phyloP scores from a whole-genome alignment of 139 green algal genomes.

The Axilococcus clingmanii region DNA sequence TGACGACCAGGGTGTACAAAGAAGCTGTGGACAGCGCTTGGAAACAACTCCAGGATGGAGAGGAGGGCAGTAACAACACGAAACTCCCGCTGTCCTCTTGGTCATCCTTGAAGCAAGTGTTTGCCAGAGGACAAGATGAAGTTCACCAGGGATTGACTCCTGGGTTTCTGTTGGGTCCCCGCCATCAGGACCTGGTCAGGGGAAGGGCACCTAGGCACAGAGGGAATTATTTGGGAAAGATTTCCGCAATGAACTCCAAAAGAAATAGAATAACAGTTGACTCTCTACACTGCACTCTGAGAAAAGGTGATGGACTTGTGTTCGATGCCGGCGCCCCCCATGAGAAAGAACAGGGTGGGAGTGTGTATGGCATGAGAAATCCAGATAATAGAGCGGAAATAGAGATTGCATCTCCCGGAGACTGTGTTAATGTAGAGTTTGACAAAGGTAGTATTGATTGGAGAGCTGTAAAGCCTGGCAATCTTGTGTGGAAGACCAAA shows the following conservation, averaged over 20 bases:
- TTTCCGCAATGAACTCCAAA: neutral
- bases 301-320: conserved; percentile 63
- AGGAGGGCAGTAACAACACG: neutral
- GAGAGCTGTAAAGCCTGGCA: conserved; percentile 9
- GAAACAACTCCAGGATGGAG: conserved; percentile 15
- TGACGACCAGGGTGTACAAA: conserved; percentile 52
- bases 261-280: conserved; percentile 5
- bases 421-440: conserved; percentile 17
- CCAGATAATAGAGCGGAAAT: neutral
- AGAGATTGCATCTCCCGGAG: neutral
- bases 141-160: conserved; percentile 49
- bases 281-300: conserved; percentile 27
- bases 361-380: conserved; percentile 28
- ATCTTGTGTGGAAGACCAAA: conserved; percentile 60
- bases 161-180: conserved; percentile 63
- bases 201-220: conserved; percentile 59
- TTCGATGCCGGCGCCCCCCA: conserved; percentile 58
- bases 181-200: conserved; percentile 67
- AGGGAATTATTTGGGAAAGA: conserved; percentile 41
- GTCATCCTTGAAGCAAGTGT: conserved; percentile 53
- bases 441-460: conserved; percentile 30
- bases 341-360: conserved; percentile 51
- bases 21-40: conserved; percentile 65
- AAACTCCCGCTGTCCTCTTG: conserved; percentile 21
- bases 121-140: conserved; percentile 72